phyloP scores from a whole-genome alignment of 2,329 filamentous ascomycete species.

The Zymoseptoria ardabiliae region DNA sequence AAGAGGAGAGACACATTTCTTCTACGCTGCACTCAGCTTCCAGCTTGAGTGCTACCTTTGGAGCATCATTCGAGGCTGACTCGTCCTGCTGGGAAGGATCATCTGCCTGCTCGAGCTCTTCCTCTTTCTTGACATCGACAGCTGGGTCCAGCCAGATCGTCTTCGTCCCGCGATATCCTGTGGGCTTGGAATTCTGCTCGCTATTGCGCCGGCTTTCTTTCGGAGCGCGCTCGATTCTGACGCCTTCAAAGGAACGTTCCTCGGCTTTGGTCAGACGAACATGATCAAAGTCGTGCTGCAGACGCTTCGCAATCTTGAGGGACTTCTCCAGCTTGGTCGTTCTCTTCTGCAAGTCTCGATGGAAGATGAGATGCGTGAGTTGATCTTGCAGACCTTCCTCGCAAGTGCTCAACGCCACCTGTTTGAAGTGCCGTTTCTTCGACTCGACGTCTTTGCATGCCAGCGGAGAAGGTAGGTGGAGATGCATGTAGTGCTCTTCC shows the following conservation, averaged over 20 bases:
- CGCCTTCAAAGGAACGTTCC: constrained; percentile 68
- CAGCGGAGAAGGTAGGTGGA: constrained; percentile 41
- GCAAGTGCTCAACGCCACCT: constrained; percentile 69
- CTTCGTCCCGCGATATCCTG: constrained; percentile 49
- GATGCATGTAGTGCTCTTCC: constrained; percentile 90
- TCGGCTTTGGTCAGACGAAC: constrained; percentile 68
- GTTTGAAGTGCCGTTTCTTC: constrained; percentile 78
- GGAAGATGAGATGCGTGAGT: constrained; percentile 83
- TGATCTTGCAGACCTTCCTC: constrained; percentile 80
- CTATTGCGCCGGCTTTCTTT: constrained; percentile 20
- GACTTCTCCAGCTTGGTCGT: constrained; percentile 83
- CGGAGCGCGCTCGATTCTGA: constrained; percentile 52
- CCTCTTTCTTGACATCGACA: constrained; percentile 3
- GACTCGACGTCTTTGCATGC: constrained; percentile 46
- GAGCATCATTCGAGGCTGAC: constrained; percentile 3
- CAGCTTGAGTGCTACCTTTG: constrained; percentile 1
- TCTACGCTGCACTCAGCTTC: constrained; percentile 79
- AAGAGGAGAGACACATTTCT: constrained; percentile 85
- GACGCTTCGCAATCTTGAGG: constrained; percentile 71
- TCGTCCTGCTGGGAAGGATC: not conserved
- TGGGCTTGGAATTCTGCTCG: constrained; percentile 27
- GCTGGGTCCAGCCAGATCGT: constrained; percentile 77
- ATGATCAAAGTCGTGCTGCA: constrained; percentile 90
- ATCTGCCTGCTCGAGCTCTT: constrained; percentile 3
- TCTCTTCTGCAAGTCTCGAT: constrained; percentile 90